A percentile compares a stretch with the other conserved stretches of the same genome.
phyloP scores from a whole-genome alignment of 768 basidiomycete genomes.

The Phaffia tasmanica region DNA sequence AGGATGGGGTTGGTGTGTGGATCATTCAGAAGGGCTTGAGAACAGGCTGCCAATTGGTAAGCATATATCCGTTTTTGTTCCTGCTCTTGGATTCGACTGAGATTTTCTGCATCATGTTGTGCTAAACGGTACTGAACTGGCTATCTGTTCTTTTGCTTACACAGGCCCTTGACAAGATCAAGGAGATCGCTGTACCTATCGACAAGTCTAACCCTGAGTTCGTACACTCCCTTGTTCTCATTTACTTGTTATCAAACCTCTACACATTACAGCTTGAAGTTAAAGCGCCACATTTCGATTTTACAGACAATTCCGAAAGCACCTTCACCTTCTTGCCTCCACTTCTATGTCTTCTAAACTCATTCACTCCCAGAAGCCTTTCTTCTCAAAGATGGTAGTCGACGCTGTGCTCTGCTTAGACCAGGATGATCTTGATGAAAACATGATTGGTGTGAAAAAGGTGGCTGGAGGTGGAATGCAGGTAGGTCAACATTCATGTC shows the following conservation, averaged over 20 bases:
- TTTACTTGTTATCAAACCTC: neutral
- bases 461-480: conserved; percentile 96
- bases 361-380: conserved; percentile 96
- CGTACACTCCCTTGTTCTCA: conserved; percentile 31
- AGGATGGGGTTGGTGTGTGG: conserved; percentile 94
- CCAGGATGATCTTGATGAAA: conserved; percentile 86
- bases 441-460: conserved; percentile 85
- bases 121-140: neutral
- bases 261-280: too few relatives aligned
- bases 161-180: conserved; percentile 74
- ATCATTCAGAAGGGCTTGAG: conserved; percentile 96
- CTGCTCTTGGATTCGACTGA: neutral
- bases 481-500: conserved; percentile 25
- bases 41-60: conserved; percentile 71
- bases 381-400: conserved; percentile 98
- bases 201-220: conserved; percentile 85
- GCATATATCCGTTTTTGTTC: conserved; percentile 30
- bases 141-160: neutral
- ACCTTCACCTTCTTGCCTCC: conserved; percentile 89
- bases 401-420: conserved; percentile 89
- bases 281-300: neutral
- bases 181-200: conserved; percentile 76
- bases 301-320: conserved; percentile 74
- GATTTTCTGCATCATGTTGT: neutral
- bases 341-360: conserved; percentile 99